Base-by-base conservation (phyloP, 441 rosid genomes). In the Cnidoscolus chayamansa region DNA sequence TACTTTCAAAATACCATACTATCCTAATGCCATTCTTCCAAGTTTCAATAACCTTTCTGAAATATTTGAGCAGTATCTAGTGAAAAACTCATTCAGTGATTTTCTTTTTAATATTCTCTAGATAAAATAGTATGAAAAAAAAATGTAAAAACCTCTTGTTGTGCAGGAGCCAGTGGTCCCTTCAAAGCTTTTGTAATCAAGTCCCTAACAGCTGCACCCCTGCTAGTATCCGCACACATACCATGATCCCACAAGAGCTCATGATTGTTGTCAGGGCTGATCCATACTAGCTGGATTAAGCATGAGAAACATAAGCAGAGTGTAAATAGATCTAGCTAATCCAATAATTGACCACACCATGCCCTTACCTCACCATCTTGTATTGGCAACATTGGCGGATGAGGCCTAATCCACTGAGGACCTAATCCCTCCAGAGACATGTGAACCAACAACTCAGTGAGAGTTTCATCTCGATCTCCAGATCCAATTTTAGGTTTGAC, bases 221-320 rank as follows among this genome's bases (percentile, higher is more conserved):
- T 87, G 85, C 98, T 91, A 16, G 97, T 93, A 87, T 95, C 97
- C 68, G 97, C 99, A 86, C 98, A 95, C 97, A 95, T 95, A 65
- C 94, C 89, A 70, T 88, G 87, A 74, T 95, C 98, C 99, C 99
- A 95, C 67, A 88, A 76, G 80, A 95, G 97, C 87, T 95, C 99
- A 69, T 93, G 98, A 77, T 78, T 90, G 88, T 88, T 91, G 85
- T 90, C 97, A 65, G 96, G 95, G 66, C 87, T 90, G 80, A 93
- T 88, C 99, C 98, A 93, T 62, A 91, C 85, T 59, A 95, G 85
- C 99, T 95, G 92, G 65, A 82, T 57, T 49, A 50, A 77, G 66
- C 50, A 76, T 72, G 66, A 84, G 57, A 48, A 47, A 19, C 25
- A n/a, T 74, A 75, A 59, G 76, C 67, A 48, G 25, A 25, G 25